Evolutionary conservation across 2,329 filamentous ascomycete species (phyloP).

Genomic region (Nemania sp.): DNA sequence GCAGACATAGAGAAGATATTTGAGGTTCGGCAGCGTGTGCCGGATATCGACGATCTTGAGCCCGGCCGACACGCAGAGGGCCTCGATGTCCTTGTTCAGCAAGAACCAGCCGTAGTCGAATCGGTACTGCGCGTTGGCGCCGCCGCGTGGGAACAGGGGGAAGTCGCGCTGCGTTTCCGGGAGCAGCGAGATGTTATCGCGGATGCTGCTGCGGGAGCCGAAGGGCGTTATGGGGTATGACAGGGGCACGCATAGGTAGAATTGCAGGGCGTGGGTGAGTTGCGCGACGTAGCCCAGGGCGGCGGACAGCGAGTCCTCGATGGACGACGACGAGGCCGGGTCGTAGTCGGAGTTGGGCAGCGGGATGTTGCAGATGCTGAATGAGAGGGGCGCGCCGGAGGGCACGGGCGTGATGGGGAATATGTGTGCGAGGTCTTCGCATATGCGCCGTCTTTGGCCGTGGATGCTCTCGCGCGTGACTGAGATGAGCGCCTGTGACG

Average conservation of each 20-base stretch:
- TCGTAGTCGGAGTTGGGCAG: slow-evolving; percentile 86
- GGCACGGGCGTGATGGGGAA: slow-evolving; percentile 80
- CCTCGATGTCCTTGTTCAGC: slow-evolving; percentile 95
- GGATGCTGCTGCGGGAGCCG: slow-evolving; percentile 76
- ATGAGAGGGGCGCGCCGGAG: slow-evolving; percentile 73
- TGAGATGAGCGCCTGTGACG: slow-evolving; percentile 66
- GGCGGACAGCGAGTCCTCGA: slow-evolving; percentile 80
- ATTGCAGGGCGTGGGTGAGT: slow-evolving; percentile 79
- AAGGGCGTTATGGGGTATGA: slow-evolving; percentile 82
- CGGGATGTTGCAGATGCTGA: slow-evolving; percentile 82
- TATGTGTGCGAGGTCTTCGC: slow-evolving; percentile 81
- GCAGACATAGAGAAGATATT: slow-evolving; percentile 90
- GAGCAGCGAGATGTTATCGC: slow-evolving; percentile 69
- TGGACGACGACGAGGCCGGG: slow-evolving; percentile 56
- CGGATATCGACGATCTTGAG: slow-evolving; percentile 88
- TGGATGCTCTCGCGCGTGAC: slow-evolving; percentile 74
- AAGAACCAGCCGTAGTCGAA: slow-evolving; percentile 97
- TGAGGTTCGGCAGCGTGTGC: slow-evolving; percentile 92
- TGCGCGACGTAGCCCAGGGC: slow-evolving; percentile 85
- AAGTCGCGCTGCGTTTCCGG: slow-evolving; percentile 72
- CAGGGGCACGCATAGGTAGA: slow-evolving; percentile 81
- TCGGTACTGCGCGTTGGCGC: slow-evolving; percentile 80
- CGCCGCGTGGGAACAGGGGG: slow-evolving; percentile 77
- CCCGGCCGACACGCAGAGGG: slow-evolving; percentile 72
- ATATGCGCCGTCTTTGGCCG: slow-evolving; percentile 89